phyloP scores from a whole-genome alignment of 1,139 yeast species.

The Scheffersomyces segobiensis region DNA sequence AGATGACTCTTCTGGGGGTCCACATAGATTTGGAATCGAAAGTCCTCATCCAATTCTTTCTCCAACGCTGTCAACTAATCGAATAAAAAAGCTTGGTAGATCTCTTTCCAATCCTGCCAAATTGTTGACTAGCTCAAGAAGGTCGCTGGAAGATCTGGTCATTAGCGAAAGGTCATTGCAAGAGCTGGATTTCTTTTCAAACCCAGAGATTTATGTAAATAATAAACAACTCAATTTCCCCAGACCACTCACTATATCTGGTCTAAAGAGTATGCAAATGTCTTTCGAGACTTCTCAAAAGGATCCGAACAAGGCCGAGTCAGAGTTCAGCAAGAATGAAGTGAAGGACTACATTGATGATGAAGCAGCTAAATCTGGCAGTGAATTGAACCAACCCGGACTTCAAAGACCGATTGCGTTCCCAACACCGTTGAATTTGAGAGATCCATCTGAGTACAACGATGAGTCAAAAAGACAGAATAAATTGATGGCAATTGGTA shows the following conservation, averaged over 20 bases:
- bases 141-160: constrained; percentile 2
- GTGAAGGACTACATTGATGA: neutral
- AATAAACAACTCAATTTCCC: constrained; percentile 26
- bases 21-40: neutral
- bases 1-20: neutral
- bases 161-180: neutral
- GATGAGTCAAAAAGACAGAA: constrained; percentile 8
- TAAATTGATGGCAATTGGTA: constrained; percentile 24
- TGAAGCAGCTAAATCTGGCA: neutral
- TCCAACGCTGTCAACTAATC: neutral
- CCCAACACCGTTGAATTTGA: constrained; percentile 28
- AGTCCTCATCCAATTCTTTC: neutral
- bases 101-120: constrained; percentile 19
- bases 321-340: constrained; percentile 20
- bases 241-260: constrained; percentile 29
- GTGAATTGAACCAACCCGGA: constrained; percentile 1
- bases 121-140: constrained; percentile 13
- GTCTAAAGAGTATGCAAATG: constrained; percentile 34
- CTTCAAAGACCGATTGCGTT: constrained; percentile 3
- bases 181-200: neutral
- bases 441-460: constrained; percentile 29
- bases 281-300: constrained; percentile 32
- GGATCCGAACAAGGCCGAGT: constrained; percentile 24
- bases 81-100: constrained; percentile 18
- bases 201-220: constrained; percentile 1